Evolutionary conservation across 305 asterid species (phyloP).

Genomic region (Fraxinus angustifolia): DNA sequence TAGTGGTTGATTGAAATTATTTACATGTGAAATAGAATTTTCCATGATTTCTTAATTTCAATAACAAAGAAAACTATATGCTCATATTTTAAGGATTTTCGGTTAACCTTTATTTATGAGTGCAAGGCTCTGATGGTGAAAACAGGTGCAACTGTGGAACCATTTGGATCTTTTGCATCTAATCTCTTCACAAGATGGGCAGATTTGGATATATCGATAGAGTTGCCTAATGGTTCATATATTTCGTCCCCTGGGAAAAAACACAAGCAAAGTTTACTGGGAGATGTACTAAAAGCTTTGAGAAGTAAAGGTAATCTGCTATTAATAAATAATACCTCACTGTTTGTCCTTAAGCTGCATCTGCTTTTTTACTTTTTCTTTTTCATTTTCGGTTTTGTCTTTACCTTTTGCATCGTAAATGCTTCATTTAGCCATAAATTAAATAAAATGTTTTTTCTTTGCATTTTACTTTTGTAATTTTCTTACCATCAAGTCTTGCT

Average conservation of each 20-base stretch:
- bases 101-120: slow-evolving; percentile 15
- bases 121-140: slow-evolving; percentile 29
- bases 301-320: slow-evolving; percentile 57
- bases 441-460: background rate
- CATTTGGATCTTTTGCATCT: slow-evolving; percentile 90
- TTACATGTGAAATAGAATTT: background rate
- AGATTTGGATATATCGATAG: slow-evolving; percentile 86
- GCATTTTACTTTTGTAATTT: slow-evolving; percentile 10
- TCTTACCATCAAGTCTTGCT: background rate
- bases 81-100: background rate
- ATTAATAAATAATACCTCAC: background rate
- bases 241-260: slow-evolving; percentile 71
- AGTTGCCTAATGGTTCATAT: slow-evolving; percentile 60
- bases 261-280: slow-evolving; percentile 61
- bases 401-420: background rate
- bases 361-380: background rate
- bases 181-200: slow-evolving; percentile 93
- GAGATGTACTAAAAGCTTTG: slow-evolving; percentile 55
- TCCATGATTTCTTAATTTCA: background rate
- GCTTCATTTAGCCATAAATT: background rate
- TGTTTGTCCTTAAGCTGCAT: background rate
- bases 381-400: background rate
- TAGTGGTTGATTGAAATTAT: background rate
- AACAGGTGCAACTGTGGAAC: slow-evolving; percentile 96
- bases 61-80: background rate